Percentiles rank a stretch among this genome's conserved stretches.
Conservation (phyloP, 352 stramenopile genomes). For the Phytopythium oedochilum region DNA sequence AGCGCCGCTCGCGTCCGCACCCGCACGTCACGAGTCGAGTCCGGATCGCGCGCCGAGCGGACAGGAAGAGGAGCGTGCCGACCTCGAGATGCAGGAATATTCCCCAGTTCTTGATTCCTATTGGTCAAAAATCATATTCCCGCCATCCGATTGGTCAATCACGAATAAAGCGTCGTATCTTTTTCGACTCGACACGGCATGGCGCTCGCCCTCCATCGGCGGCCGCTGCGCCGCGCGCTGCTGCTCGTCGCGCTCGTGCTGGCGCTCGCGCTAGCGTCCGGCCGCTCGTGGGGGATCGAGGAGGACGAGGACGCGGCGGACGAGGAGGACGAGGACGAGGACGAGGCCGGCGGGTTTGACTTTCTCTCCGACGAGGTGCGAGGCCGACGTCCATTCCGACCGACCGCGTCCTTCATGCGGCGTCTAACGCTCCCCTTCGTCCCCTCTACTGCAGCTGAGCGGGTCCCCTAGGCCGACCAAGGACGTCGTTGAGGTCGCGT, state of each 20-base stretch:
- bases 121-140: too few species aligned
- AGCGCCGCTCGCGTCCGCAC: too few species aligned
- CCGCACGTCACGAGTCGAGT: too few species aligned
- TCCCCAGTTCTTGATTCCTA: too few species aligned
- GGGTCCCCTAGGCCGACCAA: not conserved
- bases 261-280: conserved; percentile 11
- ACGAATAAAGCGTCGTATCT: too few species aligned
- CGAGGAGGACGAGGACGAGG: conserved; percentile 22
- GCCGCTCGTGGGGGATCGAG: conserved; percentile 9
- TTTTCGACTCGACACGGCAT: not conserved
- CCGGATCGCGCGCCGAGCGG: too few species aligned
- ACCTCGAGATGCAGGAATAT: too few species aligned
- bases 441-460: too few species aligned
- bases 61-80: too few species aligned
- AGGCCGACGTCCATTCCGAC: not conserved
- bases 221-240: not conserved
- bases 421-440: too few species aligned
- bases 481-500: conserved; percentile 26
- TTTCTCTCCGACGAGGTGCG: conserved; percentile 27
- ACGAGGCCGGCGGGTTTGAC: conserved; percentile 28
- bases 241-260: conserved; percentile 7
- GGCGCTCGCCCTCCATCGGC: not conserved
- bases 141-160: too few species aligned
- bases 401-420: not conserved
- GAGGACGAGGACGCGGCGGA: conserved; percentile 15